Percentiles rank a stretch among this genome's conserved stretches.
phyloP scores from a whole-genome alignment of 192 early-diverging fungal genomes.

The Jimgerdemannia flammicorona region DNA sequence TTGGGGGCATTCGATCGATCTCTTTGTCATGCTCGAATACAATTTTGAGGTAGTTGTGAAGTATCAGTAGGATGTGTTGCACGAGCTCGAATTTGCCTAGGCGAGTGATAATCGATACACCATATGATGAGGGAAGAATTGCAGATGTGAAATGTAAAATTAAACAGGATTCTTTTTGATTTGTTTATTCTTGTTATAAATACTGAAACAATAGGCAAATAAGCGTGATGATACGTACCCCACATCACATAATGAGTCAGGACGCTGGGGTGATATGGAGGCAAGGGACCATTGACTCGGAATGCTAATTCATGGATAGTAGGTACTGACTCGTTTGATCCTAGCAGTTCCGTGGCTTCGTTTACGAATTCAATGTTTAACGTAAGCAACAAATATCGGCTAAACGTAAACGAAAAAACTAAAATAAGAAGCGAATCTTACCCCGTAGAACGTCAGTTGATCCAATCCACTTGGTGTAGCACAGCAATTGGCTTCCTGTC shows the following conservation, averaged over 20 bases:
- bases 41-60: constrained; percentile 61
- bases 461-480: constrained; percentile 67
- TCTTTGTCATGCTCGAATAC: constrained; percentile 44
- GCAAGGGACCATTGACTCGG: constrained; percentile 56
- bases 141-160: no score
- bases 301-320: constrained; percentile 51
- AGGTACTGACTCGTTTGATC: constrained; percentile 14
- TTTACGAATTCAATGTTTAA: constrained; percentile 18
- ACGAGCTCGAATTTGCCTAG: constrained; percentile 64
- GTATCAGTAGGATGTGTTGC: constrained; percentile 52
- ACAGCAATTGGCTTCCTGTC: constrained; percentile 45
- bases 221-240: constrained; percentile 34
- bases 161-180: no score
- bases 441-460: constrained; percentile 37
- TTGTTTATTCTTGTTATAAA: no score
- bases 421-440: constrained; percentile 9
- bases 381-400: not conserved
- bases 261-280: constrained; percentile 70
- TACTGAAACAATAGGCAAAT: no score
- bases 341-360: constrained; percentile 6
- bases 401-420: constrained; percentile 7
- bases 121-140: no score
- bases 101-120: not conserved
- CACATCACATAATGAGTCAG: constrained; percentile 70
- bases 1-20: constrained; percentile 50